phyloP scores from a whole-genome alignment of 2,329 filamentous ascomycete species.

The Orbilia brochopaga region DNA sequence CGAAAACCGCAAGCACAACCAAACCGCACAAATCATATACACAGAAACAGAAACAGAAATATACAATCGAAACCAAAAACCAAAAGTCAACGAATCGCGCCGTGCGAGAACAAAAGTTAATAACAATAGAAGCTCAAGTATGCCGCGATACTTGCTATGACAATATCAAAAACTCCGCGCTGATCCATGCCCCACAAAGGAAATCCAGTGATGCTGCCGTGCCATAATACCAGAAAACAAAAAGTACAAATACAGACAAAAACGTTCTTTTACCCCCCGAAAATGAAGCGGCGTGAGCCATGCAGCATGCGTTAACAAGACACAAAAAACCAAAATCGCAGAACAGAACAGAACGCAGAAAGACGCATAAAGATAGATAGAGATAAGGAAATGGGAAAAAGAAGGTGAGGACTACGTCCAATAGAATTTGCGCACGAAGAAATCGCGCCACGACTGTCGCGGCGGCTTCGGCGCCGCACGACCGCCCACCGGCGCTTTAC shows the following conservation, averaged over 20 bases:
- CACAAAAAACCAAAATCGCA: constrained; percentile 15
- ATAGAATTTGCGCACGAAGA: not conserved
- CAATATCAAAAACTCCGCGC: constrained; percentile 1
- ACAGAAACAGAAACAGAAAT: no score
- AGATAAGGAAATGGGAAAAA: no score
- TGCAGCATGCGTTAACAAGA: constrained; percentile 16
- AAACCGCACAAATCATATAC: no score
- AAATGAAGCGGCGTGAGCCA: constrained; percentile 8
- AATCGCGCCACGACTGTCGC: not conserved
- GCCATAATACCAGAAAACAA: not conserved
- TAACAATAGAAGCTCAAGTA: no score
- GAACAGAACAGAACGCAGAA: constrained; percentile 6
- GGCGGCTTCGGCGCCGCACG: not conserved
- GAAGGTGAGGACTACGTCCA: no score
- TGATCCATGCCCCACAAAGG: not conserved
- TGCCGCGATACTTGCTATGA: no score
- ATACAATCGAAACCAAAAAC: no score
- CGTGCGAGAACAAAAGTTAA: no score
- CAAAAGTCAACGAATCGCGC: no score
- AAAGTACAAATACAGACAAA: not conserved
- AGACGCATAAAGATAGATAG: no score
- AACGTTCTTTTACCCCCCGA: not conserved
- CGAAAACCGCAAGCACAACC: no score
- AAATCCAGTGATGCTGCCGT: not conserved
- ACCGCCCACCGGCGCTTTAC: constrained; percentile 13